Evolutionary conservation across 2,329 filamentous ascomycete genomes (phyloP).

Genomic region (Diatrype stigma): DNA sequence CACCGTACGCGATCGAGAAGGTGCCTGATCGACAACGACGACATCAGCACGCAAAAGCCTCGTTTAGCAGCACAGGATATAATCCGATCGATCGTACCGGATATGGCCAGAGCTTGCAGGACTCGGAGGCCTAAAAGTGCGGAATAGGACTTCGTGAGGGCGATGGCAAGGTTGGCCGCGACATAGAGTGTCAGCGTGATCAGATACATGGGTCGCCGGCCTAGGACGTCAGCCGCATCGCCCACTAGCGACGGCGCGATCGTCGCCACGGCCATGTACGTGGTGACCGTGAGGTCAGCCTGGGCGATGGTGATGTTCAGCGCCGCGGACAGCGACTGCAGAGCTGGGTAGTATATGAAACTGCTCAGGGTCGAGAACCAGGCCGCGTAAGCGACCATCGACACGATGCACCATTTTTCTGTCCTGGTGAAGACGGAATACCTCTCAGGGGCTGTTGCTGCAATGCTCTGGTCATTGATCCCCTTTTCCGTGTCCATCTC

Average conservation of each 20-base stretch:
- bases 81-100: conserved; percentile 2
- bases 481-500: too few relatives aligned
- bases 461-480: not conserved
- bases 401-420: conserved; percentile 11
- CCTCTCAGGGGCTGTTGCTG: not conserved
- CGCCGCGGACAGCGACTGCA: conserved; percentile 8
- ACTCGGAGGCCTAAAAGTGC: conserved; percentile 4
- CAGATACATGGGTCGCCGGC: conserved; percentile 1
- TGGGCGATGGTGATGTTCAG: conserved; percentile 10
- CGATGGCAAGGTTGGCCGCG: conserved; percentile 1
- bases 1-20: conserved; percentile 4
- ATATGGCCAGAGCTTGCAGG: conserved; percentile 4
- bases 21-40: too few relatives aligned
- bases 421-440: conserved; percentile 11
- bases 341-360: conserved; percentile 16
- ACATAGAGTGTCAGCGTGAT: conserved; percentile 1
- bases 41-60: too few relatives aligned
- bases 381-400: conserved; percentile 10
- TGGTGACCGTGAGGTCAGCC: conserved; percentile 10
- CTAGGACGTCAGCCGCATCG: conserved; percentile 2
- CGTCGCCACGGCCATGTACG: conserved; percentile 3
- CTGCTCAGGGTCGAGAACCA: conserved; percentile 14
- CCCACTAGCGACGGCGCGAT: conserved; percentile 2
- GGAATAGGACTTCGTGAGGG: conserved; percentile 1
- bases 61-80: too few relatives aligned